Evolutionary conservation across 371 early-diverging fungal genomes (phyloP).

Genomic region (Mortierella sp.): DNA sequence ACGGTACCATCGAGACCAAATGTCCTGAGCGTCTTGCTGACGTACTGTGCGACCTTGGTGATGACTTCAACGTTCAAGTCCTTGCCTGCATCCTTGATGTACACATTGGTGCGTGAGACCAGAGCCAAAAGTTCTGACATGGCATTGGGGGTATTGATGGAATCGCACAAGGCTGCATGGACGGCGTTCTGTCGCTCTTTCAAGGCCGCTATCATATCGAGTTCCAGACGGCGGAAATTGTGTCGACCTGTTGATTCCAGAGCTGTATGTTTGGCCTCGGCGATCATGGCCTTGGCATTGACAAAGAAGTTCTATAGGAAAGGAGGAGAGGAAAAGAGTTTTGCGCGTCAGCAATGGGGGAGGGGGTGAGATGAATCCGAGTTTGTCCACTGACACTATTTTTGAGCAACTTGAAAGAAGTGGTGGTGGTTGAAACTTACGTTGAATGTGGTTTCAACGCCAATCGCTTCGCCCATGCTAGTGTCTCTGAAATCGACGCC

Average conservation of each 20-base stretch:
- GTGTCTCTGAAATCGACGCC: constrained; percentile 90
- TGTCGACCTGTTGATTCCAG: constrained; percentile 71
- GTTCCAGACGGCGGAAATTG: constrained; percentile 76
- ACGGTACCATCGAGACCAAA: constrained; percentile 78
- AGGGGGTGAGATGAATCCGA: too few species aligned
- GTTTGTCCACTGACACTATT: constrained; percentile 2
- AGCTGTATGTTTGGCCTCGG: constrained; percentile 63
- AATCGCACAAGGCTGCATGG: constrained; percentile 93
- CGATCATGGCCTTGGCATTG: constrained; percentile 79
- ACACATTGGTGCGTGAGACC: constrained; percentile 85
- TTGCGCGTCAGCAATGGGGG: too few species aligned
- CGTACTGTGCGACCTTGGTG: constrained; percentile 82
- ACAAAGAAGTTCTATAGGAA: constrained; percentile 90
- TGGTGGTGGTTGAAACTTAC: constrained; percentile 49
- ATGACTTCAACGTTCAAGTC: constrained; percentile 72
- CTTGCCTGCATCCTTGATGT: constrained; percentile 68
- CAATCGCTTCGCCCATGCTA: constrained; percentile 87
- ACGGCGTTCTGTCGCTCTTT: constrained; percentile 71
- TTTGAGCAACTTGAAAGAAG: neutral
- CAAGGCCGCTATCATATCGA: constrained; percentile 55
- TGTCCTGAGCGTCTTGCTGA: constrained; percentile 77
- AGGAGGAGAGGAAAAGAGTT: too few species aligned
- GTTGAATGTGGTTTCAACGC: constrained; percentile 80
- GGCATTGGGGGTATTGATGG: constrained; percentile 91
- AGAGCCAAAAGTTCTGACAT: constrained; percentile 86